Evolutionary conservation across 2,329 filamentous ascomycete genomes (phyloP).

Genomic region (Calonectria pauciramosa): DNA sequence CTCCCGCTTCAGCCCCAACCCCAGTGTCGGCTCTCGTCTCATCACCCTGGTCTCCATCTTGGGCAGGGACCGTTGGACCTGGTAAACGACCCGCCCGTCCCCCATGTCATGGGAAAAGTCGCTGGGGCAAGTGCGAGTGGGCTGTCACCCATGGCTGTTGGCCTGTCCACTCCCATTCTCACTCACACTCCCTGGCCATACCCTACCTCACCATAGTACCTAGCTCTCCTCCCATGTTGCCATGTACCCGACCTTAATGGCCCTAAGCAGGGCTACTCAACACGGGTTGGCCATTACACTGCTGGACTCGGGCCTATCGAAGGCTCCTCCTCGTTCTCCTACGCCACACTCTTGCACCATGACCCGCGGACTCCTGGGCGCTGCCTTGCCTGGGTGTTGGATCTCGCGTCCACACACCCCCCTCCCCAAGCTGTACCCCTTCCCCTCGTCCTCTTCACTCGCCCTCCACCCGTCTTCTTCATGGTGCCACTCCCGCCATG

Average conservation of each 20-base stretch:
- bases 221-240: slow-evolving; percentile 23
- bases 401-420: slow-evolving; percentile 37
- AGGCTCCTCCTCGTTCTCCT: slow-evolving; percentile 47
- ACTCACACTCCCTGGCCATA: slow-evolving; percentile 33
- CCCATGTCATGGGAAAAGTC: slow-evolving; percentile 38
- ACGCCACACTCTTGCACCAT: slow-evolving; percentile 47
- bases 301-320: slow-evolving; percentile 46
- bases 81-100: slow-evolving; percentile 40
- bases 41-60: slow-evolving; percentile 43
- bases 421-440: slow-evolving; percentile 24
- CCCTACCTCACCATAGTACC: slow-evolving; percentile 11
- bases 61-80: slow-evolving; percentile 40
- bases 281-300: slow-evolving; percentile 37
- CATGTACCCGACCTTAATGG: slow-evolving; percentile 41
- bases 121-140: slow-evolving; percentile 39
- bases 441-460: slow-evolving; percentile 28
- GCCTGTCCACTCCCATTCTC: background rate
- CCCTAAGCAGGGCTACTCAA: slow-evolving; percentile 41
- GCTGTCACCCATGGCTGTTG: slow-evolving; percentile 17
- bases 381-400: slow-evolving; percentile 36
- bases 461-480: slow-evolving; percentile 34
- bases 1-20: slow-evolving; percentile 41
- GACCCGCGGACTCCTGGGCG: slow-evolving; percentile 42
- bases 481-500: slow-evolving; percentile 47
- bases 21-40: slow-evolving; percentile 46